phyloP scores from a whole-genome alignment of 345 rosid species.

The Cardamine occulta region DNA sequence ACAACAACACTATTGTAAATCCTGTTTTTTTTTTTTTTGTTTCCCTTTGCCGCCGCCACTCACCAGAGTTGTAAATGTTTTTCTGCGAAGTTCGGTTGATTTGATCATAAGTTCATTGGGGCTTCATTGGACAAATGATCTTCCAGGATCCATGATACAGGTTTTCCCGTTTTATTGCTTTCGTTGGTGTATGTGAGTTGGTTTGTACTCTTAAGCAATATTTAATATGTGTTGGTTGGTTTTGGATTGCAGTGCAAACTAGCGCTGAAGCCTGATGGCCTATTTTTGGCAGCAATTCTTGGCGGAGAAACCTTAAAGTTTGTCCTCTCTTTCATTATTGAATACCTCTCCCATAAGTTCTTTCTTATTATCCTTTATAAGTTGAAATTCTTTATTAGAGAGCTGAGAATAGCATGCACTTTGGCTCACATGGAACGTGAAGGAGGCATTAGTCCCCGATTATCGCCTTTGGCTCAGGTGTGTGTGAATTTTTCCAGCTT shows the following conservation, averaged over 20 bases:
- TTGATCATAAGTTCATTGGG: slow-evolving; percentile 89
- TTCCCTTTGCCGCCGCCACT: neutral
- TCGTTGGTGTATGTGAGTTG: slow-evolving; percentile 9
- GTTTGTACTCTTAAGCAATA: slow-evolving; percentile 8
- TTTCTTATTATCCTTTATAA: neutral
- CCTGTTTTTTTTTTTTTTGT: neutral
- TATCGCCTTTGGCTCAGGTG: slow-evolving; percentile 97
- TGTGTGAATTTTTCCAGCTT: slow-evolving; percentile 26
- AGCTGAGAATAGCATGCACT: slow-evolving; percentile 95
- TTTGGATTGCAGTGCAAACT: slow-evolving; percentile 69
- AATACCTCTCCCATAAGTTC: neutral
- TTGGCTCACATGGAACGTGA: slow-evolving; percentile 99
- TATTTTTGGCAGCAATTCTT: slow-evolving; percentile 95
- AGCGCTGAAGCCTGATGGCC: slow-evolving; percentile 98
- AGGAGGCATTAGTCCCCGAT: slow-evolving; percentile 95
- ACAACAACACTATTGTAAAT: neutral
- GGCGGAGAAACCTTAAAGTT: slow-evolving; percentile 99
- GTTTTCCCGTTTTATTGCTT: slow-evolving; percentile 40
- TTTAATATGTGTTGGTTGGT: slow-evolving; percentile 42
- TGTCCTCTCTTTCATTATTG: slow-evolving; percentile 31
- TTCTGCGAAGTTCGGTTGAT: slow-evolving; percentile 77
- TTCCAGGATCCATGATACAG: slow-evolving; percentile 99
- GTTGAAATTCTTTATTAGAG: slow-evolving; percentile 51
- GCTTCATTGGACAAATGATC: slow-evolving; percentile 99
- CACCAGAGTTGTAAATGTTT: slow-evolving; percentile 21